These are phyloP conservation scores for Suillus subluteus DNA, from an alignment of 768 basidiomycete genomes.

Conservation along the genomic window DNA sequence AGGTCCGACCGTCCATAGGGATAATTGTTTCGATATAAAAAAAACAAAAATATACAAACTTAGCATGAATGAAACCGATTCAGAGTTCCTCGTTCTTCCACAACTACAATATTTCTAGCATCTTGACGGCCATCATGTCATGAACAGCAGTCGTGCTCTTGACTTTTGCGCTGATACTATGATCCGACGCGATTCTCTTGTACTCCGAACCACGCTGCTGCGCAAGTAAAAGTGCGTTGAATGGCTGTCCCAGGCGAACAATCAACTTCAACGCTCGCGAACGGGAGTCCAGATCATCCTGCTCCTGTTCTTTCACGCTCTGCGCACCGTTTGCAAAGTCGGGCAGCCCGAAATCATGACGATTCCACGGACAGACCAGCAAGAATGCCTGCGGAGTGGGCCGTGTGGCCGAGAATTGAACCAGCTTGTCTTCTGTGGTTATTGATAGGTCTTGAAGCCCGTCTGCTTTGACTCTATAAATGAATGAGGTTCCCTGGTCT, in stretches of 20 bases:
- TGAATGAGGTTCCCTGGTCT: background rate
- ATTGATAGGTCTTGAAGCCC: background rate
- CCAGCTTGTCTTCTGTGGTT: background rate
- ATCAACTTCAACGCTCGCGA: background rate
- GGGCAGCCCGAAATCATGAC: slow-evolving; percentile 2
- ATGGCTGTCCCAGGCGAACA: background rate
- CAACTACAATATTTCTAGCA: background rate
- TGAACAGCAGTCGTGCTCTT: slow-evolving; percentile 1
- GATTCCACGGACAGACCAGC: background rate
- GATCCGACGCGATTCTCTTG: background rate
- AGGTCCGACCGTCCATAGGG: background rate
- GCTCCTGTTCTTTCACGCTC: background rate
- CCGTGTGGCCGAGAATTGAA: background rate
- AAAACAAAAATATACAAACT: no score
- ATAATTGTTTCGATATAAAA: background rate
- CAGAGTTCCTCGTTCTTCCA: no score
- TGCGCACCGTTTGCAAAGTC: background rate
- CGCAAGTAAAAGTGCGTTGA: background rate
- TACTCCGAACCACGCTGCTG: background rate
- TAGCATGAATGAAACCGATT: no score
- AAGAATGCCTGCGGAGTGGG: background rate
- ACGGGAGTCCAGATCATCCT: background rate
- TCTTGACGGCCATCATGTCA: background rate
- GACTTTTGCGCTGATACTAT: background rate
- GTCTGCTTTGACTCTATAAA: background rate